Evolutionary conservation across 139 green algal species (phyloP).

Genomic region (Ettlia oleoabundans): DNA sequence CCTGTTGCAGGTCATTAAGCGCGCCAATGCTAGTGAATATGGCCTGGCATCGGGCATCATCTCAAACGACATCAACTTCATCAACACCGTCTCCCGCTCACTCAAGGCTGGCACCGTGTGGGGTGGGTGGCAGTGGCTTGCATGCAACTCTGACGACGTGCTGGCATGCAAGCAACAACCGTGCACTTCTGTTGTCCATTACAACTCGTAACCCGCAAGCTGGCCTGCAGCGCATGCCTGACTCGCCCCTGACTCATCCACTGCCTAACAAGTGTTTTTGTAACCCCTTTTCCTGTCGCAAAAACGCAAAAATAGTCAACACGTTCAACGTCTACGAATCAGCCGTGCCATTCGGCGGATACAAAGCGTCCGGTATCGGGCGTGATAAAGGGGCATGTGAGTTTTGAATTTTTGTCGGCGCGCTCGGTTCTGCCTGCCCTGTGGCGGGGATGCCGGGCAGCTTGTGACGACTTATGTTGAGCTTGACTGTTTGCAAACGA

Average conservation of each 20-base stretch:
- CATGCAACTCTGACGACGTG: neutral
- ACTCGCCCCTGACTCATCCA: neutral
- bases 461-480: too few species aligned
- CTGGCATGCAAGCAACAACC: neutral
- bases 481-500: neutral
- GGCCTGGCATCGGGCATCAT: constrained; percentile 75
- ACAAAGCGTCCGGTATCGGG: constrained; percentile 72
- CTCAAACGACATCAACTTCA: constrained; percentile 60
- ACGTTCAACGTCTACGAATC: neutral
- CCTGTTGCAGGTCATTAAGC: constrained; percentile 60
- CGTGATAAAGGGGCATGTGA: constrained; percentile 65
- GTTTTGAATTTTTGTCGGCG: too few species aligned
- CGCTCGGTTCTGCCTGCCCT: too few species aligned
- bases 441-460: too few species aligned
- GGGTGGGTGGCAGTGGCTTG: neutral
- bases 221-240: too few species aligned
- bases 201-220: neutral
- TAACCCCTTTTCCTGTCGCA: neutral
- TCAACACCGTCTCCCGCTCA: constrained; percentile 66
- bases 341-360: constrained; percentile 60
- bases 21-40: constrained; percentile 71
- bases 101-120: constrained; percentile 53
- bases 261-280: neutral
- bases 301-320: too few species aligned
- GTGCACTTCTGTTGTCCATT: neutral